Conservation (phyloP, 345 rosid species). For the Linum usitatissimum region DNA sequence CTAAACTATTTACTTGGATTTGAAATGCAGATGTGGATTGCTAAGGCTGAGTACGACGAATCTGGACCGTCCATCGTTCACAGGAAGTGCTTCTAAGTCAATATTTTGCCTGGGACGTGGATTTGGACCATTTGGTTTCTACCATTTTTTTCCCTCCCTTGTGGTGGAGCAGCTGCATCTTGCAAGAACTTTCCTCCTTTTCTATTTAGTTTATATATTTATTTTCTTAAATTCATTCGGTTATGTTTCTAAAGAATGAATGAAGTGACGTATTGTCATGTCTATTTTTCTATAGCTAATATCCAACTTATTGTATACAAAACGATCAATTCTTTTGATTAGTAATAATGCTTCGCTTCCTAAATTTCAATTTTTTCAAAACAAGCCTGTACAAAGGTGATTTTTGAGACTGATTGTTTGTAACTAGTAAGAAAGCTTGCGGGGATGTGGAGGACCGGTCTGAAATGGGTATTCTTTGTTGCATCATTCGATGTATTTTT, state of each 20-base stretch:
- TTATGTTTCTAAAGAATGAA: neutral
- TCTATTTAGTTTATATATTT: too few species aligned
- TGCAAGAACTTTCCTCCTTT: neutral
- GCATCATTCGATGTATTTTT: too few species aligned
- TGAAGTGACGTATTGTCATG: neutral
- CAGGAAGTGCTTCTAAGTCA: constrained; percentile 7
- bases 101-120: neutral
- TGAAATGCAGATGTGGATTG: constrained; percentile 3
- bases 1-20: neutral
- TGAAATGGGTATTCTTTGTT: too few species aligned
- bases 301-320: too few species aligned
- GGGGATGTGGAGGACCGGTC: too few species aligned
- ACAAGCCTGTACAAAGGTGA: too few species aligned
- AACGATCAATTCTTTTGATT: too few species aligned
- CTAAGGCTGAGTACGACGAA: constrained; percentile 6
- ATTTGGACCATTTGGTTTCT: neutral
- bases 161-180: constrained; percentile 4
- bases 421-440: too few species aligned
- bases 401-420: too few species aligned
- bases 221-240: neutral
- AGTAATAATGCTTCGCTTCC: too few species aligned
- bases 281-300: neutral
- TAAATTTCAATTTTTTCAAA: too few species aligned
- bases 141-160: neutral
- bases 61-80: constrained; percentile 6